Base-by-base conservation (phyloP, 2,329 filamentous ascomycete genomes). In the Colletotrichum higginsianum region DNA sequence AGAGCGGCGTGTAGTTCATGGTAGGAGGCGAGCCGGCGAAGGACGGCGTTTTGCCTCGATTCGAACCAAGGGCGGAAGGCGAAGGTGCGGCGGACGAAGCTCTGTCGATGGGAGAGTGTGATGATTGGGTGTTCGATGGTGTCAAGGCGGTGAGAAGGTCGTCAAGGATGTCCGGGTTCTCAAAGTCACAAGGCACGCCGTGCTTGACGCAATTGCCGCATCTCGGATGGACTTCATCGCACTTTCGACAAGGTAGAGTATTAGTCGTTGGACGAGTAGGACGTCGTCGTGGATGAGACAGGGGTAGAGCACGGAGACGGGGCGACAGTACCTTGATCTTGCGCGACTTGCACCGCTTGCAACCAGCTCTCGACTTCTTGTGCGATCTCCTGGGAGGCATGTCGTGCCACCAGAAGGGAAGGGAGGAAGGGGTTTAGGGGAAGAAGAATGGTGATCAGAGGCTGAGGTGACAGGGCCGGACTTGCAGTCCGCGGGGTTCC, bases 311-410 rank as follows among this genome's bases (percentile, higher is more conserved):
- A 44, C 12, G 44, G 55, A 5, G 44, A 52, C 42, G 66, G 77
- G 56, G 35, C 55, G 49, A 50, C 42, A 44, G 60, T 81, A 91
- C 90, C 88, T 93, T 93, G 78, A 93, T 92, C 80, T 93, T 93
- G 73, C 91, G 85, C 66, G 85, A 84, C 82, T 93, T 93, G 81
- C 91, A 93, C 70, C 89, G 84, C 73, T 87, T 85, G 76, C 91
- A 93, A 56, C 91, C 91, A 62, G 90, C 87, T 75, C 91, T 87
- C 67, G 90, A 92, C 83, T 92, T 93, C 78, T 91, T 93, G 80
- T 93, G 91, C 52, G 90, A 91, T 78, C 90, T 86, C 77, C 90
- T 84, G 40, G 90, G 90, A 72, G 90, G 89, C 90, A 92, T 92
- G 57, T 73, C 9, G 30, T 79, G 73, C 16, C 23, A 40, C 23